Evolutionary conservation across 2,329 filamentous ascomycete species (phyloP), one percentile per base, ranked within the genome.

Genomic region (Fusarium palustre): DNA sequence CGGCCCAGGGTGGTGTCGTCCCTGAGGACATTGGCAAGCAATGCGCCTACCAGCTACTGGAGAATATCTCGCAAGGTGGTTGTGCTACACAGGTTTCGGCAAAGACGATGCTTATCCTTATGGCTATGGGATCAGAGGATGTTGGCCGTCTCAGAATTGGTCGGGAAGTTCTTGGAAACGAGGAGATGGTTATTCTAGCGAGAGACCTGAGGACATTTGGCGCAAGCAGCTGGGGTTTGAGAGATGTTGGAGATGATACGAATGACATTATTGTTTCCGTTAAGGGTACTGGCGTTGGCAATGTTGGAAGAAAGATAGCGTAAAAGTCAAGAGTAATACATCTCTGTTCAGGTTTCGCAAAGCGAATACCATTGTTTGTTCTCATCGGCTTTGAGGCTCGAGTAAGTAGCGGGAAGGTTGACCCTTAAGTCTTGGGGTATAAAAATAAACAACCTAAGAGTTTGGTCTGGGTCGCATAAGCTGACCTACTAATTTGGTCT

Each of bases 111-210:
- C 80, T 99, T 55, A 92, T 90, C 20, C 84, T 99, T 67, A 99
- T 99, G 96, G 93, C 94, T 34, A 98, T 99, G 96, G 96, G 96
- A 0, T 93, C 92, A 1, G 96, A 98, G 78, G 96, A 99, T 79
- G 94, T 99, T 16, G 96, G 96, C 7, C 87, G 96, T 62, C 79
- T 99, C 70, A 88, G 92, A 67, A 78, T 99, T 61, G 93, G 94
- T 33, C 90, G 89, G 73, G 92, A 95, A 47, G 89, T 97, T 1
- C 81, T 98, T 46, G 94, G 90, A 0, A 91, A 90, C 4, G 93
- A 97, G 77, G 91, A 93, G 63, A 84, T 93, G 55, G 87, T 99
- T 59, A 88, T 89, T 50, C 81, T 97, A 55, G 94, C 92, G 13
- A 87, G 96, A 74, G 96, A 99, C 78, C 80, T 97, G 72, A 91